Conservation (phyloP, 306 rosid genomes). For the Cyclanthera cordifolia region DNA sequence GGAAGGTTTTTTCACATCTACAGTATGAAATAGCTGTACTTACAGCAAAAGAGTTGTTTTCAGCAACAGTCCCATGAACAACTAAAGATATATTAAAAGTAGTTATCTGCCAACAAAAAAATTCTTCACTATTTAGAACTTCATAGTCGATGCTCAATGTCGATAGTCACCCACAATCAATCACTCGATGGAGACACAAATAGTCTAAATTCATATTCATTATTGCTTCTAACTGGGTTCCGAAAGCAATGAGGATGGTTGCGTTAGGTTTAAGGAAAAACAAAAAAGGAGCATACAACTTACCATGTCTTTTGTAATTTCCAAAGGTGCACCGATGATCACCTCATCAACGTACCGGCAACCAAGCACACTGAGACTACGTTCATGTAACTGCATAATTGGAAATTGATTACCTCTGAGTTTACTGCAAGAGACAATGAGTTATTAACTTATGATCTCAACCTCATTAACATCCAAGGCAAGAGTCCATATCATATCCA, state of each 20-base stretch:
- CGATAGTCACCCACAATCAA: background rate
- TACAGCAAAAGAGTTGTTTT: constrained; percentile 38
- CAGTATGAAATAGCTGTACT: constrained; percentile 17
- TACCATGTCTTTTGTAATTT: constrained; percentile 86
- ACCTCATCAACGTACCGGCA: constrained; percentile 92
- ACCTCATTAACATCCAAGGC: background rate
- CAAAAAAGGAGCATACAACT: constrained; percentile 16
- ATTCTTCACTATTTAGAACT: background rate
- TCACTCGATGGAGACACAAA: background rate
- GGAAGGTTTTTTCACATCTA: background rate
- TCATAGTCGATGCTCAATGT: background rate
- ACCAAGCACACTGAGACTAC: constrained; percentile 91
- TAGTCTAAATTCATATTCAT: background rate
- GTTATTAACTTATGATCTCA: background rate
- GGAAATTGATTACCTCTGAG: constrained; percentile 69
- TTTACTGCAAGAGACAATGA: constrained; percentile 40
- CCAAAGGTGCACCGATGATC: constrained; percentile 95
- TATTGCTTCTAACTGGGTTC: background rate
- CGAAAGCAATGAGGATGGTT: background rate
- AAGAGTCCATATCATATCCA: background rate
- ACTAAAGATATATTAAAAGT: constrained; percentile 81
- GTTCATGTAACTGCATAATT: constrained; percentile 89
- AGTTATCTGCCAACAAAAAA: constrained; percentile 55
- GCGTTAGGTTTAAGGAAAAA: background rate
- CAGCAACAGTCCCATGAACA: constrained; percentile 80